Conservation (phyloP, 1,284 basidiomycete species). For the Vanrija sp. region DNA sequence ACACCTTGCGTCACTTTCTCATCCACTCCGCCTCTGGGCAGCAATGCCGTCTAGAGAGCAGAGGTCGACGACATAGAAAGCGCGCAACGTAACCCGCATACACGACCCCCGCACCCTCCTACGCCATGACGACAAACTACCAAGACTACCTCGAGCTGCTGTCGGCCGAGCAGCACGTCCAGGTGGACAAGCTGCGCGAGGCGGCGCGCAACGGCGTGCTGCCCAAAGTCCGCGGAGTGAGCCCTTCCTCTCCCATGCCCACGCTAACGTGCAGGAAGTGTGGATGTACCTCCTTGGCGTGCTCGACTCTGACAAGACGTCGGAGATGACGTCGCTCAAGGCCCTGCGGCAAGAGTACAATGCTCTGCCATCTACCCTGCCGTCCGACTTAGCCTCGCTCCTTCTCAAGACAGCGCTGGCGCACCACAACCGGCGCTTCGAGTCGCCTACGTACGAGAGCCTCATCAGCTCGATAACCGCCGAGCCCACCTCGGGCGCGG, state of each 20-base stretch:
- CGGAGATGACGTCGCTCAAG: slow-evolving; percentile 40
- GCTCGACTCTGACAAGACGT: slow-evolving; percentile 41
- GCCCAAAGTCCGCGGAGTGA: slow-evolving; percentile 41
- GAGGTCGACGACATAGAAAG: no score
- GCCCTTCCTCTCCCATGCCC: background rate
- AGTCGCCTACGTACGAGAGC: slow-evolving; percentile 44
- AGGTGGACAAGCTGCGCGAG: slow-evolving; percentile 42
- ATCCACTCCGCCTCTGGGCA: no score
- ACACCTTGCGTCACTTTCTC: no score
- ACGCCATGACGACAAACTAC: slow-evolving; percentile 36
- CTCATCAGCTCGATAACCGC: slow-evolving; percentile 42
- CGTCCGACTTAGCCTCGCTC: slow-evolving; percentile 28
- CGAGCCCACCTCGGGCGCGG: slow-evolving; percentile 14
- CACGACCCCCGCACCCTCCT: background rate
- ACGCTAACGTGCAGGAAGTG: slow-evolving; percentile 35
- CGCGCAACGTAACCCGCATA: background rate
- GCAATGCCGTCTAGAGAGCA: no score
- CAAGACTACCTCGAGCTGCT: slow-evolving; percentile 41
- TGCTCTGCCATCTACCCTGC: slow-evolving; percentile 26
- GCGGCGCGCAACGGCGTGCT: slow-evolving; percentile 44
- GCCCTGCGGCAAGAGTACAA: slow-evolving; percentile 32
- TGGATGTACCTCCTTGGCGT: slow-evolving; percentile 49
- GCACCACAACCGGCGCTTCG: slow-evolving; percentile 44
- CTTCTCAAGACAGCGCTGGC: slow-evolving; percentile 36
- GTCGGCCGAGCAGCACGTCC: slow-evolving; percentile 46